Evolutionary conservation across 179 eudicot species (phyloP).

Genomic region (Spinacia oleracea): DNA sequence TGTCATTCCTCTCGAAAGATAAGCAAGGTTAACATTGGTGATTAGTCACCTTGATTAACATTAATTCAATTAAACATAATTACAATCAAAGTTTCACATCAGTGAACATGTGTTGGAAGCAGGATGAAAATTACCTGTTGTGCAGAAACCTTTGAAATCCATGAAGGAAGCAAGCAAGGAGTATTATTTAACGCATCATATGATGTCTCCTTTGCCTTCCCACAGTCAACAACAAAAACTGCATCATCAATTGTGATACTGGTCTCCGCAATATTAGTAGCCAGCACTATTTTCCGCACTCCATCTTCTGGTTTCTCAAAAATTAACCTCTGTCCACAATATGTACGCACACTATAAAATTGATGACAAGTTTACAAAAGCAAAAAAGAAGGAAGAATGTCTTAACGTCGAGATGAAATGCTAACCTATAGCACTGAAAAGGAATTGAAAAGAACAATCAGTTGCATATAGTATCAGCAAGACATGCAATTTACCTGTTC

Average conservation of each 20-base stretch:
- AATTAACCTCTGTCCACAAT: conserved; percentile 60
- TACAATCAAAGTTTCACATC: background rate
- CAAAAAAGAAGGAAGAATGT: background rate
- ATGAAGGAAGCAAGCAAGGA: conserved; percentile 83
- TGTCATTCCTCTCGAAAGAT: too few relatives aligned
- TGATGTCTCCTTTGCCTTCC: conserved; percentile 90
- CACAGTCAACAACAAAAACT: conserved; percentile 87
- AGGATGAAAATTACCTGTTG: conserved; percentile 53
- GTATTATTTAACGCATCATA: conserved; percentile 89
- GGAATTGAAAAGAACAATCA: background rate
- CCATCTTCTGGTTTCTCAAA: conserved; percentile 78
- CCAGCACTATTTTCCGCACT: conserved; percentile 76
- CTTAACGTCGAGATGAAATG: background rate
- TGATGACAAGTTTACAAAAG: background rate
- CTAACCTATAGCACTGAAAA: background rate
- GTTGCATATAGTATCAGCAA: background rate
- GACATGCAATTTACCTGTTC: conserved; percentile 65
- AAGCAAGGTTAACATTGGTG: too few relatives aligned
- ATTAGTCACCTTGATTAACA: too few relatives aligned
- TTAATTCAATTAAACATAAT: background rate
- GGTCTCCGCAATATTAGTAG: conserved; percentile 92
- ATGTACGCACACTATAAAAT: conserved; percentile 6
- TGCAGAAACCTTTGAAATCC: conserved; percentile 91
- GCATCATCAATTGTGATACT: conserved; percentile 90
- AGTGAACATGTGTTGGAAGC: background rate